Conservation (phyloP, 208 protist genomes). For the Leptomonas pyrrhocoris region DNA sequence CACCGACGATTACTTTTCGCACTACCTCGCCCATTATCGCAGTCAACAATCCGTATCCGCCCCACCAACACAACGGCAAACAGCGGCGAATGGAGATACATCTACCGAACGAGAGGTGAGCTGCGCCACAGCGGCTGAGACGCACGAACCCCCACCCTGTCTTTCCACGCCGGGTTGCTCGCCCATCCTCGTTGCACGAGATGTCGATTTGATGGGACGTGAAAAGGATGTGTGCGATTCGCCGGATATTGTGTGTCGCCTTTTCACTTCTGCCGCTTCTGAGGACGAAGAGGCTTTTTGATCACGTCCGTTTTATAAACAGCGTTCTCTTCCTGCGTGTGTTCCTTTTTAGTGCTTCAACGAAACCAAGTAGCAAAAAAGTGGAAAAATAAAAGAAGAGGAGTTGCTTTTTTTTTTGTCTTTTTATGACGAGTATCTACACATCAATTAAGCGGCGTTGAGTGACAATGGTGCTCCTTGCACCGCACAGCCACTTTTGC, state of each 20-base stretch:
- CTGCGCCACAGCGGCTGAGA: too few species aligned
- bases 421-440: neutral
- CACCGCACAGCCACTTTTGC: too few species aligned
- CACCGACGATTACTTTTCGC: constrained; percentile 18
- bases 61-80: neutral
- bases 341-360: neutral
- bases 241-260: constrained; percentile 16
- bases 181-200: constrained; percentile 13
- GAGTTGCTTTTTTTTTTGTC: neutral
- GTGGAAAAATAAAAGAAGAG: neutral
- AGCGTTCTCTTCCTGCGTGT: neutral
- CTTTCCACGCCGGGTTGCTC: constrained; percentile 22
- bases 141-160: neutral
- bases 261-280: constrained; percentile 7
- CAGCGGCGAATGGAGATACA: too few species aligned
- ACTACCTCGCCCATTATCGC: constrained; percentile 29
- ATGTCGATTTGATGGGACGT: neutral
- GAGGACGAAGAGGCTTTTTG: neutral
- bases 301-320: neutral
- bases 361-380: too few species aligned
- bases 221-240: neutral
- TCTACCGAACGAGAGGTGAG: too few species aligned
- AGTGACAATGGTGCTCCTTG: too few species aligned
- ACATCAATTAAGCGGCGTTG: too few species aligned
- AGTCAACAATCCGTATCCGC: neutral